Base-by-base conservation (phyloP, 2,329 filamentous ascomycete species). In the Chaetomium sp. region DNA sequence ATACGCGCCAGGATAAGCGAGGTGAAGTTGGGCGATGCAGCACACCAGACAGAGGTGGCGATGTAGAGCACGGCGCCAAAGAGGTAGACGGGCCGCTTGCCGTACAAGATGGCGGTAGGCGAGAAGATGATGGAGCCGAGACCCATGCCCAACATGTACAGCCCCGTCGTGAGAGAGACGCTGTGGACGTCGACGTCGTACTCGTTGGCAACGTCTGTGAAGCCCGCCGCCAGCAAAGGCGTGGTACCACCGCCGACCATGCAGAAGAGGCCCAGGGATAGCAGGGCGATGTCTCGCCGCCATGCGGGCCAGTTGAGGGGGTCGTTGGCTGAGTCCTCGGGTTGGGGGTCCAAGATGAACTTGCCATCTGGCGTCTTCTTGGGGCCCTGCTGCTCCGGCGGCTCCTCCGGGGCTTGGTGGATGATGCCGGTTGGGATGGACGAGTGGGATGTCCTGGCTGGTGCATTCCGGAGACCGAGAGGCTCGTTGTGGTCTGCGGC, bases 201-300 rank as follows among this genome's bases (percentile, higher is more conserved):
- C 42, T 79, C 77, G 0, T 77, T 61, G 1, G 91, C 86, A 10
- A 97, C 87, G 44, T 95, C 76, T 36, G 84, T 85, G 74, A 96
- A 97, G 10, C 91, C 92, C 8, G 94, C 92, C 0, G 92, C 91
- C 14, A 97, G 78, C 35, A 96, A 76, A 0, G 94, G 88, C 0
- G 91, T 96, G 76, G 95, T 95, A 44, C 92, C 92, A 42, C 92
- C 92, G 54, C 92, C 92, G 14, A 96, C 72, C 84, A 96, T 88
- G 70, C 91, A 96, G 71, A 95, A 96, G 65, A 96, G 86, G 1
- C 92, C 92, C 4, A 97, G 76, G 0, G 87, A 92, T 0, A 95
- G 65, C 59, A 97, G 72, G 0, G 92, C 89, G 32, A 79, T 70
- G 69, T 97, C 90, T 69, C 92, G 79, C 42, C 89, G 82, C 85